Evolutionary conservation across 164 flowering plant genomes (phyloP).

Genomic region (Euptelea pleiosperma): DNA sequence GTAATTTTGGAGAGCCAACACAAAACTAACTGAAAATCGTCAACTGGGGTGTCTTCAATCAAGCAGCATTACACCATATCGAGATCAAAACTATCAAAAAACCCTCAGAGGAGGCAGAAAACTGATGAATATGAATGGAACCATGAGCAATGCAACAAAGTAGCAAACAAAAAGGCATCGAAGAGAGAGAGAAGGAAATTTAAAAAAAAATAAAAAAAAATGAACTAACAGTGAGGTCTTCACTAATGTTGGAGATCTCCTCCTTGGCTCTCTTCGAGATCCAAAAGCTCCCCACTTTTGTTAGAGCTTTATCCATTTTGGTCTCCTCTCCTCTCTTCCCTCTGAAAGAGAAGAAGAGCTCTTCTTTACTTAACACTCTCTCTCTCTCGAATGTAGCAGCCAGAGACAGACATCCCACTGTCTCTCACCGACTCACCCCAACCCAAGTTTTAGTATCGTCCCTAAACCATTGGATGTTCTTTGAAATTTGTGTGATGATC

Average conservation of each 20-base stretch:
- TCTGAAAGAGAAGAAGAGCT: background rate
- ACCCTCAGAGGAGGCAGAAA: background rate
- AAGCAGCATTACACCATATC: constrained; percentile 24
- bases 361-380: background rate
- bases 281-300: constrained; percentile 72
- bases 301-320: constrained; percentile 72
- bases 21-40: constrained; percentile 3
- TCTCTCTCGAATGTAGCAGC: no score
- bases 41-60: constrained; percentile 7
- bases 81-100: constrained; percentile 5
- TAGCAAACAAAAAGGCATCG: background rate
- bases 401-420: no score
- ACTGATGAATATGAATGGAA: background rate
- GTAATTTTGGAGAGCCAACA: no score
- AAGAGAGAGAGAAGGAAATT: constrained; percentile 1
- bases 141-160: background rate
- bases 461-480: no score
- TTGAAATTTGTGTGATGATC: no score
- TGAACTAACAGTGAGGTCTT: constrained; percentile 60
- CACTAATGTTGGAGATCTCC: constrained; percentile 65
- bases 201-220: background rate
- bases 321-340: background rate
- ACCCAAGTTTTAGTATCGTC: no score
- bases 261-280: constrained; percentile 79
- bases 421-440: no score